phyloP scores from a whole-genome alignment of 805 yeast genomes.

The Myxozyma mucilagina region DNA sequence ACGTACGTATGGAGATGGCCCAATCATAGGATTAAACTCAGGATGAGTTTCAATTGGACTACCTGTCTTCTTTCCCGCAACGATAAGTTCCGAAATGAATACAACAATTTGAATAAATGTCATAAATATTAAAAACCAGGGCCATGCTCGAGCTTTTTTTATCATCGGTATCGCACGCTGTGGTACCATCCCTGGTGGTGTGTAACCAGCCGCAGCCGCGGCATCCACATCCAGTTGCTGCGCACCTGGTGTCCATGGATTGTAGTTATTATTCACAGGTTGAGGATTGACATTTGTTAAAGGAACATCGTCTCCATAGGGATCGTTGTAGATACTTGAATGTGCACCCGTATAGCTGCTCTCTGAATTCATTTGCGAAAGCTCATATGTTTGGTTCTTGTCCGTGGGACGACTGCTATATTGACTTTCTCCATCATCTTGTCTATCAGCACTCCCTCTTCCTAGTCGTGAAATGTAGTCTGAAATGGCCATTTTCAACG shows the following conservation, averaged over 20 bases:
- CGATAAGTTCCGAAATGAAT: slow-evolving; percentile 61
- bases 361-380: slow-evolving; percentile 12
- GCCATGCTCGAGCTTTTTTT: slow-evolving; percentile 18
- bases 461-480: neutral
- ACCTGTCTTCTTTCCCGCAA: slow-evolving; percentile 61
- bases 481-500: neutral
- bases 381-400: slow-evolving; percentile 18
- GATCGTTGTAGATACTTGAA: slow-evolving; percentile 17
- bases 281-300: slow-evolving; percentile 8
- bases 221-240: slow-evolving; percentile 8
- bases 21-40: slow-evolving; percentile 74
- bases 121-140: slow-evolving; percentile 39
- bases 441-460: neutral
- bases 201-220: slow-evolving; percentile 1
- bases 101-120: slow-evolving; percentile 49
- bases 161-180: neutral
- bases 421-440: slow-evolving; percentile 2
- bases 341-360: slow-evolving; percentile 8
- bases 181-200: neutral
- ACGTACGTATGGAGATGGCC: slow-evolving; percentile 65
- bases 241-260: slow-evolving; percentile 6
- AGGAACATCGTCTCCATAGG: slow-evolving; percentile 28
- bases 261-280: neutral
- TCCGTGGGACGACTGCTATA: slow-evolving; percentile 5
- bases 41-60: slow-evolving; percentile 68